Conservation (phyloP, 352 stramenopile species). For the Pythium folliculosum region DNA sequence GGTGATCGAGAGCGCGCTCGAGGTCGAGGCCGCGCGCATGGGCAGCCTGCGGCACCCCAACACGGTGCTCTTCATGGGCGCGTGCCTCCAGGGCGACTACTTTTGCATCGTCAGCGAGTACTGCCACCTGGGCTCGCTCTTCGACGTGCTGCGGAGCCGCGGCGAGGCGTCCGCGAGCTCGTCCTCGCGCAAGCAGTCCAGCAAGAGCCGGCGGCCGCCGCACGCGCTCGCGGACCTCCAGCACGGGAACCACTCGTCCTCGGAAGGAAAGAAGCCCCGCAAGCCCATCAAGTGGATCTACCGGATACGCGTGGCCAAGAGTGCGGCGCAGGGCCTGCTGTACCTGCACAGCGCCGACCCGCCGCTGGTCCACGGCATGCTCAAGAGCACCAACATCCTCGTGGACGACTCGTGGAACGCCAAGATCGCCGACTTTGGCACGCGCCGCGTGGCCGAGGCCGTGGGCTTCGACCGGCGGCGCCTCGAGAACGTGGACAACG, state of each 20-base stretch:
- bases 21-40: slow-evolving; percentile 83
- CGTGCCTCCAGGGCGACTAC: slow-evolving; percentile 94
- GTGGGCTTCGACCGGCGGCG: slow-evolving; percentile 73
- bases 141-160: slow-evolving; percentile 90
- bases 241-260: slow-evolving; percentile 24
- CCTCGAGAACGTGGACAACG: slow-evolving; percentile 57
- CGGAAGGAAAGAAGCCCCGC: slow-evolving; percentile 38
- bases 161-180: slow-evolving; percentile 4
- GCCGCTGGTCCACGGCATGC: slow-evolving; percentile 81
- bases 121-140: slow-evolving; percentile 93
- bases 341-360: slow-evolving; percentile 86
- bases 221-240: slow-evolving; percentile 10
- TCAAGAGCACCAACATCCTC: slow-evolving; percentile 89
- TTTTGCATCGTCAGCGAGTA: slow-evolving; percentile 97
- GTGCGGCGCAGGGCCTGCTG: slow-evolving; percentile 72
- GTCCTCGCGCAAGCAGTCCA: not conserved
- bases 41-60: slow-evolving; percentile 96
- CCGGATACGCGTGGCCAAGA: slow-evolving; percentile 77
- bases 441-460: slow-evolving; percentile 72
- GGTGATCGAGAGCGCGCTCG: slow-evolving; percentile 81
- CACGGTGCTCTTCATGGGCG: slow-evolving; percentile 98
- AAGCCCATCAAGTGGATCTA: slow-evolving; percentile 82
- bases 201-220: not conserved
- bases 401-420: slow-evolving; percentile 90
- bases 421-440: slow-evolving; percentile 88